These are phyloP conservation scores for Saccharomyces paradoxus DNA, from an alignment of 805 yeast genomes.

Conservation along the genomic window DNA sequence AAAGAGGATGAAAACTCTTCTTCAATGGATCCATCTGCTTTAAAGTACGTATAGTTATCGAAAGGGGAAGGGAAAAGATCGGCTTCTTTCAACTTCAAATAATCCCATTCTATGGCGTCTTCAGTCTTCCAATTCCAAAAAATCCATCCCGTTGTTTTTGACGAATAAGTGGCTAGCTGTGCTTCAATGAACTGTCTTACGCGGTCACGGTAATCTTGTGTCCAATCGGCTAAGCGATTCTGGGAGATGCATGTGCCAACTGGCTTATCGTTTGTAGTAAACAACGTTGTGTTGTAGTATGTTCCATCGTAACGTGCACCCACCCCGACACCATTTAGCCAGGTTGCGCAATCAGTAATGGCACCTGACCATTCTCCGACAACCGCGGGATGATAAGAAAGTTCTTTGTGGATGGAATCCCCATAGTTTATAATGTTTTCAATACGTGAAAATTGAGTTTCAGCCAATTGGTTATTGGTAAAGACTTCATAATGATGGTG, in stretches of 20 bases:
- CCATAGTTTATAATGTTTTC: constrained; percentile 30
- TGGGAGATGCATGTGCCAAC: constrained; percentile 39
- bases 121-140: constrained; percentile 72
- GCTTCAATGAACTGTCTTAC: constrained; percentile 52
- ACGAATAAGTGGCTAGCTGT: constrained; percentile 46
- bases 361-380: constrained; percentile 71
- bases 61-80: constrained; percentile 60
- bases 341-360: constrained; percentile 59
- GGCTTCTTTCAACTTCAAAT: constrained; percentile 39
- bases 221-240: constrained; percentile 35
- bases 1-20: neutral
- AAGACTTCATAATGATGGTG: constrained; percentile 92
- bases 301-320: constrained; percentile 58
- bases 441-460: constrained; percentile 29
- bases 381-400: constrained; percentile 39
- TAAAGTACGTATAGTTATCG: constrained; percentile 41
- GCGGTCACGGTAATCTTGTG: constrained; percentile 33
- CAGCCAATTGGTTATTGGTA: constrained; percentile 49
- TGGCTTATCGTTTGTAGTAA: constrained; percentile 9
- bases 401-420: constrained; percentile 25
- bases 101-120: constrained; percentile 60
- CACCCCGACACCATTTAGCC: constrained; percentile 62
- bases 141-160: constrained; percentile 49
- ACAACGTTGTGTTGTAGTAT: constrained; percentile 25
- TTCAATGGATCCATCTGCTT: constrained; percentile 17